Base-by-base conservation (phyloP, 345 rosid genomes). In the Moricandia moricandioides region DNA sequence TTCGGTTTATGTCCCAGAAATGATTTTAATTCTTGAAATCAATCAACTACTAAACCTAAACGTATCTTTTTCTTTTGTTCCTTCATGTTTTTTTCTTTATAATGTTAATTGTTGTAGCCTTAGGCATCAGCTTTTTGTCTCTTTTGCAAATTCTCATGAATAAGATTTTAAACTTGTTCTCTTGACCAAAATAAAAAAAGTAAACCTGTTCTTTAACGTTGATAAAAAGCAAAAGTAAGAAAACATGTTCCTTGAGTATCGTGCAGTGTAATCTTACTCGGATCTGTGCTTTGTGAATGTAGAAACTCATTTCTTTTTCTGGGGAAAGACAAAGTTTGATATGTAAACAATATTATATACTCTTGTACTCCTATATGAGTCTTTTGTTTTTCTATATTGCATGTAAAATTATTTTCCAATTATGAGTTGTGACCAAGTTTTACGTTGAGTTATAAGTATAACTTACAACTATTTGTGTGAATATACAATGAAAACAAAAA, bases 241-340 rank as follows among this genome's bases (percentile, higher is more conserved):
- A 78, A 49, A 67, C 78, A 78, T 52, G 70, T 67, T 78, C 78
- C 70, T 78, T 61, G 81, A 72, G 58, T 72, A 67, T 52, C 51
- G 81, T 67, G 81, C 64, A 72, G 24, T 30, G 51, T 78, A 31
- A 78, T 61, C 81, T 68, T 67, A 72, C 21, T 78, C 67, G 70
- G 74, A 73, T 78, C 31, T 72, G 2, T 71, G 24, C 65, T 78
- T 51, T 78, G 64, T 51, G 51, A 67, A 60, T 78, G 7, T 78
- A 67, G 65, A 78, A 66, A 8, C 33, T 30, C 30, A n/a, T n/a
- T 47, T 47, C 49, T 49, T 72, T 64, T 71, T 31, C n/a, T 31
- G 10, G 69, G 56, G 29, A 49, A 71, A 65, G 30, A 77, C 11
- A 34, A 14, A 9, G 51, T 69, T 51, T 62, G 21, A 5, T 34